Evolutionary conservation across 441 rosid genomes (phyloP), one percentile per base, ranked within the genome.

Genomic region (Rhodomyrtus psidioides): DNA sequence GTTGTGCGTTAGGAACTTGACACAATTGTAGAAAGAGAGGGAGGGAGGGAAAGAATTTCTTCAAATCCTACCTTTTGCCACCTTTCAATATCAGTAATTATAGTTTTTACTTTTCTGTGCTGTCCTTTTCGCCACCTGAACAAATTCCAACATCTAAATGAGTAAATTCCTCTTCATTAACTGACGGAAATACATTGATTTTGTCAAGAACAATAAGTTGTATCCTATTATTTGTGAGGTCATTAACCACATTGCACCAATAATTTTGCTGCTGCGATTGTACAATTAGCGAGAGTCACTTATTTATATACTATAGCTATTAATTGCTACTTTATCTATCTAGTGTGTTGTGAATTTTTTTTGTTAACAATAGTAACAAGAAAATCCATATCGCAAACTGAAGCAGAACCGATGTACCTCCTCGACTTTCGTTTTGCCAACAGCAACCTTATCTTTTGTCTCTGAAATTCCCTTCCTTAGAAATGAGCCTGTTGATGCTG

Each of bases 341-440:
- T 17, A 62, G 12, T 70, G 79, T 70, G 79, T 70, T 39, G 49
- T 21, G 79, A 70, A 70, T 42, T 39, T 19, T n/a, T 34, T 70
- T 21, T n/a, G 49, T 21, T 70, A 34, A 39, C 8, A 39, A 70
- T 34, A 70, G 79, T 39, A 39, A 70, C 79, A 39, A 70, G n/a
- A 70, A 70, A 70, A 70, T 70, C 79, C 23, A 70, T 39, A 70
- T 39, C 5, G 1, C 51, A 70, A 70, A 70, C 51, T 70, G 79
- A 39, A 51, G 81, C 85, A 86, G 28, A 85, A 53, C 44, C 55
- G 49, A 56, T 28, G 57, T 90, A 97, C 99, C 99, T 97, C 99
- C 92, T 95, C 98, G 55, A 95, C 95, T 92, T 96, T 97, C 53
- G 88, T 93, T 90, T 97, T 97, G 88, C 99, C 99, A 86, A 96